phyloP scores from a whole-genome alignment of 495 filamentous ascomycete species.

The Trichoderma erinaceum region DNA sequence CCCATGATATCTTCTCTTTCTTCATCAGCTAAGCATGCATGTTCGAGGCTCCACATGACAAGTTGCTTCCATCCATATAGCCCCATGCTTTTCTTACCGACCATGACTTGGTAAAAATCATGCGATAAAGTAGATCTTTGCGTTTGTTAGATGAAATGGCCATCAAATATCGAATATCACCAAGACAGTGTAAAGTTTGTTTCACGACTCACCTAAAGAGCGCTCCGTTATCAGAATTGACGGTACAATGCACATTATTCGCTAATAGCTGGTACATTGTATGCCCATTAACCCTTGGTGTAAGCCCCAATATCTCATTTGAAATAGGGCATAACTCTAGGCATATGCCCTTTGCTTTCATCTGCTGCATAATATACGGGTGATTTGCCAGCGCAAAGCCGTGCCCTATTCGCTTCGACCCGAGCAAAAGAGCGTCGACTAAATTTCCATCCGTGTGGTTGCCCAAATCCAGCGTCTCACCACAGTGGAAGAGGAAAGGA shows the following conservation, averaged over 20 bases:
- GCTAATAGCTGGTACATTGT: conserved; percentile 46
- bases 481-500: conserved; percentile 95
- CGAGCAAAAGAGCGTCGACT: conserved; percentile 78
- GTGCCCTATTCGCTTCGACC: conserved; percentile 81
- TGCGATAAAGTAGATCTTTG: conserved; percentile 49
- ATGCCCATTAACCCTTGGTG: conserved; percentile 41
- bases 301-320: conserved; percentile 66
- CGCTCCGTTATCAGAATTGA: conserved; percentile 51
- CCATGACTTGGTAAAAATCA: conserved; percentile 52
- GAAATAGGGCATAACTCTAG: conserved; percentile 88
- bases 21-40: conserved; percentile 40
- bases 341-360: conserved; percentile 75
- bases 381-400: conserved; percentile 87
- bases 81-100: conserved; percentile 46
- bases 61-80: conserved; percentile 48
- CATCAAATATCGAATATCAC: background rate
- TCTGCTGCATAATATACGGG: conserved; percentile 71
- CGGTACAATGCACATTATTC: conserved; percentile 46
- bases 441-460: conserved; percentile 76
- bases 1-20: conserved; percentile 26
- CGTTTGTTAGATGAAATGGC: background rate
- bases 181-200: background rate
- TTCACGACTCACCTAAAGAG: conserved; percentile 40
- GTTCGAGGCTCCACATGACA: conserved; percentile 48
- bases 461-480: conserved; percentile 76